Base-by-base conservation (phyloP, 441 rosid genomes). In the Corymbia citriodora region DNA sequence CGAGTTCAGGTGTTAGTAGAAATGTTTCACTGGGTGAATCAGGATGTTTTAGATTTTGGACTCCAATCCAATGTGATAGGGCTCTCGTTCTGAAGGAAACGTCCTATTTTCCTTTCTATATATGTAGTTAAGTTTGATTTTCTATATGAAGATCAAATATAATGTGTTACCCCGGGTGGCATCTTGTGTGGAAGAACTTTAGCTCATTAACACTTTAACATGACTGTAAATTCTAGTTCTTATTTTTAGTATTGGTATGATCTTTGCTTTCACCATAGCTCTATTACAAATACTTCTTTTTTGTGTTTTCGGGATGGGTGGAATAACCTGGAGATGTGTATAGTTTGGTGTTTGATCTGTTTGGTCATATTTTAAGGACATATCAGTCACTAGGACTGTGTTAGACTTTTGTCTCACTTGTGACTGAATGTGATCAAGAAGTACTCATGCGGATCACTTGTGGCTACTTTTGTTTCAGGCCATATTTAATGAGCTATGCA, bases 401-500 rank as follows among this genome's bases (percentile, higher is more conserved):
- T 25, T n/a, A 59, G 65, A 6, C n/a, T 25, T 25, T 61, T 61
- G 68, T 27, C 68, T 61, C 31, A 11, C 16, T 27, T 61, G 15
- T 7, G 31, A 27, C 31, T 27, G 31, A 27, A 27, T 27, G 31
- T 61, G 31, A 61, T 61, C 68, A 11, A 61, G 68, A 27, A 12
- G 68, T 61, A 11, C 68, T 61, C 68, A 13, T 61, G 68, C 1
- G 33, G 72, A 13, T 63, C 72, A 29, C 72, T 29, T 29, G 72
- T 29, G 40, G 27, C 68, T 87, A 72, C 36, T 90, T 59, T 88
- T 68, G 8, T 82, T 55, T 25, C 89, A 96, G 99, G 99, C 98
- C 53, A 97, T 97, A 86, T 96, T 95, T 91, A 94, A 94, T 87
- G 99, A 98, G 93, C 96, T 96, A 2, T 96, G 99, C 93, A 95